Evolutionary conservation across 176 grass and related monocot species (phyloP).

Genomic region (Oryza punctata): DNA sequence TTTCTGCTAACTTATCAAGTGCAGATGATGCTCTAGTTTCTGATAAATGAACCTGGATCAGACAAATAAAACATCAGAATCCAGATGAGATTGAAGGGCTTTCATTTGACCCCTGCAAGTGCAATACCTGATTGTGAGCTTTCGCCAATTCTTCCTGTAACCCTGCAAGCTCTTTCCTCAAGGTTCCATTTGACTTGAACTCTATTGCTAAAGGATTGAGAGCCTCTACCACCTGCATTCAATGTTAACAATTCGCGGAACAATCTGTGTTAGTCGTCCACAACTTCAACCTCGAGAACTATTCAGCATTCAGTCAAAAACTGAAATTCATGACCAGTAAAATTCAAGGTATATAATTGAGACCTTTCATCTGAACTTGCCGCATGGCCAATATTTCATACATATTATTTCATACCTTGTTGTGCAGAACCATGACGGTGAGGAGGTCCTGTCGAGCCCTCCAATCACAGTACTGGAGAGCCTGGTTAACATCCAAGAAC

Average conservation of each 20-base stretch:
- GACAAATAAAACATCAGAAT: constrained; percentile 3
- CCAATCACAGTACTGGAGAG: constrained; percentile 98
- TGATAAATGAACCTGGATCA: constrained; percentile 68
- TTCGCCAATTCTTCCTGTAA: constrained; percentile 68
- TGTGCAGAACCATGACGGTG: constrained; percentile 89
- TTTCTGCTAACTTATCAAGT: constrained; percentile 74
- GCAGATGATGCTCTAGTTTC: constrained; percentile 70
- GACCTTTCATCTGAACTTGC: not conserved
- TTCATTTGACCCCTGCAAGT: not conserved
- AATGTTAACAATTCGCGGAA: constrained; percentile 2
- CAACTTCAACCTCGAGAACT: not conserved
- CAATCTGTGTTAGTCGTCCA: not conserved
- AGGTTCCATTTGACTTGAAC: constrained; percentile 81
- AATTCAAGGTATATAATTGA: not conserved
- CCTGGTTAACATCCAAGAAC: constrained; percentile 80
- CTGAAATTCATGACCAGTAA: not conserved
- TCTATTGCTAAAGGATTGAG: constrained; percentile 88
- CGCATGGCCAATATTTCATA: not conserved
- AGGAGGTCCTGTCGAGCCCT: constrained; percentile 83
- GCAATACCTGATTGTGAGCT: constrained; percentile 76
- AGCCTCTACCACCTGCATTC: constrained; percentile 78
- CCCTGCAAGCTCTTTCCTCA: constrained; percentile 88
- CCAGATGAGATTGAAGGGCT: not conserved
- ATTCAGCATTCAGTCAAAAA: not conserved
- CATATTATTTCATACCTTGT: constrained; percentile 53